phyloP scores from a whole-genome alignment of 306 rosid genomes.

The Luffa acutangula region DNA sequence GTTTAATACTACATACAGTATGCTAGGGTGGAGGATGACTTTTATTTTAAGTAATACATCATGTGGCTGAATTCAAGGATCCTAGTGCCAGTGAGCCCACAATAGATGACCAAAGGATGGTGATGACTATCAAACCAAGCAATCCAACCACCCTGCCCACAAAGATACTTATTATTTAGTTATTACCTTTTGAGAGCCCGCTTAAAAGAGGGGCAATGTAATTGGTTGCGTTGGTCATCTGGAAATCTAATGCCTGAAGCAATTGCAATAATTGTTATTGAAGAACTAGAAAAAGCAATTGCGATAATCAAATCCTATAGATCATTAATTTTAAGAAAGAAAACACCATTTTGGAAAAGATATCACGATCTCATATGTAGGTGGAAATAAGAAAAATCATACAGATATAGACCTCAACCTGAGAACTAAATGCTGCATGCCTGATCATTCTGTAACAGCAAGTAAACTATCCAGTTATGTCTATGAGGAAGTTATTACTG shows the following conservation, averaged over 20 bases:
- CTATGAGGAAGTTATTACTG: not conserved
- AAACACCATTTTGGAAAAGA: not conserved
- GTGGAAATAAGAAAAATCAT: not conserved
- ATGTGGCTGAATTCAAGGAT: not conserved
- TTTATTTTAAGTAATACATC: not conserved
- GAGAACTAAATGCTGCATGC: not conserved
- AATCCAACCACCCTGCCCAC: not conserved
- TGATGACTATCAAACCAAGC: not conserved
- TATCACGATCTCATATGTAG: not conserved
- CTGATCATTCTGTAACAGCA: not conserved
- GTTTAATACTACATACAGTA: not conserved
- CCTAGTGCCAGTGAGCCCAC: not conserved
- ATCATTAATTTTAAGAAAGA: not conserved
- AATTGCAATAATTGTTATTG: constrained; percentile 24
- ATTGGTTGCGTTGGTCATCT: constrained; percentile 27
- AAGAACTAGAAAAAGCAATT: constrained; percentile 12
- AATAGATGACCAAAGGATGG: not conserved
- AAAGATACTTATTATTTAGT: not conserved
- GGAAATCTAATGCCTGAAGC: constrained; percentile 51
- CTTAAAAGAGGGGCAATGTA: constrained; percentile 43
- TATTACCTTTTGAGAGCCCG: constrained; percentile 68
- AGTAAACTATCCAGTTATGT: not conserved
- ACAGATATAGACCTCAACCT: not conserved
- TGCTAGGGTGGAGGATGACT: not conserved
- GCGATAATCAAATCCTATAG: not conserved